Evolutionary conservation across 1,284 basidiomycete species (phyloP).

Genomic region (Moesziomyces antarcticus): DNA sequence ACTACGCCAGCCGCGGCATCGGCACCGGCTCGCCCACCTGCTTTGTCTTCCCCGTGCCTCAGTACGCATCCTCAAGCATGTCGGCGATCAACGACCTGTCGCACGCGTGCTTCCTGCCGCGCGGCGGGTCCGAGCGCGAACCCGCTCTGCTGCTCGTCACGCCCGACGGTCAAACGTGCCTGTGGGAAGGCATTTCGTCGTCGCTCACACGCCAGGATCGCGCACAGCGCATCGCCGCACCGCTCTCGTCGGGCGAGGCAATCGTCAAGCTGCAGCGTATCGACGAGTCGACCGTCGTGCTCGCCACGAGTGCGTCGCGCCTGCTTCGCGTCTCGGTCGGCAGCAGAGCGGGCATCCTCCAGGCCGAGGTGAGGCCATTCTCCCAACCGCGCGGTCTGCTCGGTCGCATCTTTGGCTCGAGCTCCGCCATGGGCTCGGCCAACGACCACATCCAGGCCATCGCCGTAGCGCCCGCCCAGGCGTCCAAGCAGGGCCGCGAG

Average conservation of each 20-base stretch:
- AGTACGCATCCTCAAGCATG: conserved; percentile 37
- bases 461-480: conserved; percentile 41
- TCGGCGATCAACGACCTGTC: conserved; percentile 31
- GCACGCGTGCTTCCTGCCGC: conserved; percentile 40
- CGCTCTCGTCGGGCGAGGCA: conserved; percentile 39
- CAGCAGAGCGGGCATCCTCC: conserved; percentile 46
- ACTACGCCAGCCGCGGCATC: conserved; percentile 49
- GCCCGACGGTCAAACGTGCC: conserved; percentile 42
- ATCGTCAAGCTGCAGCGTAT: conserved; percentile 44
- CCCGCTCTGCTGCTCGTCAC: conserved; percentile 56
- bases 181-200: conserved; percentile 57
- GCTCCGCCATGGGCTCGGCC: conserved; percentile 31
- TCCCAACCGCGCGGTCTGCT: conserved; percentile 57
- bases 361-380: conserved; percentile 49
- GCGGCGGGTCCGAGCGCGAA: conserved; percentile 36
- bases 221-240: conserved; percentile 29
- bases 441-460: conserved; percentile 48
- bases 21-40: conserved; percentile 49
- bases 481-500: conserved; percentile 33
- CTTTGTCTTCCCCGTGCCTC: conserved; percentile 49
- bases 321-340: conserved; percentile 48
- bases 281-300: conserved; percentile 34
- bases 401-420: conserved; percentile 57
- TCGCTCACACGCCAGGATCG: conserved; percentile 42
- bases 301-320: conserved; percentile 54